These are phyloP conservation scores for Mucor velutinosus DNA, from an alignment of 371 early-diverging fungal species.

Conservation along the genomic window DNA sequence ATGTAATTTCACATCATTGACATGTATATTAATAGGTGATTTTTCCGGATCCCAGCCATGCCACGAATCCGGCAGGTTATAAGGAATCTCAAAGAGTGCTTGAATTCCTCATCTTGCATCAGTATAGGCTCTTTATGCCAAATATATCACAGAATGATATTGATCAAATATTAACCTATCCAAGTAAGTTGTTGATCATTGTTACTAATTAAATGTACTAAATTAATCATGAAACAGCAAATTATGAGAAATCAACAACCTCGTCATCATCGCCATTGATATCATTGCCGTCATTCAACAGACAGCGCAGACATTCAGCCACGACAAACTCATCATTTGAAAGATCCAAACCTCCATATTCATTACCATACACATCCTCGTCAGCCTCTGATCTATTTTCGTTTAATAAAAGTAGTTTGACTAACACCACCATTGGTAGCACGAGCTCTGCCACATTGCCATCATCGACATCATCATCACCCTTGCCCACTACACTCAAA, in stretches of 20 bases:
- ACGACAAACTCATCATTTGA: neutral
- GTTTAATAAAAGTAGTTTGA: neutral
- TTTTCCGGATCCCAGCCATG: conserved; percentile 59
- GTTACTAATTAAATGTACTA: neutral
- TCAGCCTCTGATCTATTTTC: conserved; percentile 4
- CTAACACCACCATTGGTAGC: neutral
- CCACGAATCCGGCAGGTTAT: conserved; percentile 58
- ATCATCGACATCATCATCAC: neutral
- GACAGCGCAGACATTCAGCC: neutral
- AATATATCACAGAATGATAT: neutral
- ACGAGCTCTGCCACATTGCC: neutral
- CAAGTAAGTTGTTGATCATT: neutral
- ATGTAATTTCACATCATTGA: neutral
- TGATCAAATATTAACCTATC: neutral
- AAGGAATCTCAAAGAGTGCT: conserved; percentile 60
- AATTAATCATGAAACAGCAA: neutral
- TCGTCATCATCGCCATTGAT: neutral
- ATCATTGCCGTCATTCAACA: neutral
- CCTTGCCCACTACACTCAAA: conserved; percentile 1
- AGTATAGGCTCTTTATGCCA: conserved; percentile 33
- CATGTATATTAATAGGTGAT: conserved; percentile 31
- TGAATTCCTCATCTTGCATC: conserved; percentile 58
- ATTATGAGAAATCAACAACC: neutral
- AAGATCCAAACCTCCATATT: neutral
- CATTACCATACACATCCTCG: neutral